Conservation (phyloP, 805 yeast species). For the Hanseniaspora meyeri region DNA sequence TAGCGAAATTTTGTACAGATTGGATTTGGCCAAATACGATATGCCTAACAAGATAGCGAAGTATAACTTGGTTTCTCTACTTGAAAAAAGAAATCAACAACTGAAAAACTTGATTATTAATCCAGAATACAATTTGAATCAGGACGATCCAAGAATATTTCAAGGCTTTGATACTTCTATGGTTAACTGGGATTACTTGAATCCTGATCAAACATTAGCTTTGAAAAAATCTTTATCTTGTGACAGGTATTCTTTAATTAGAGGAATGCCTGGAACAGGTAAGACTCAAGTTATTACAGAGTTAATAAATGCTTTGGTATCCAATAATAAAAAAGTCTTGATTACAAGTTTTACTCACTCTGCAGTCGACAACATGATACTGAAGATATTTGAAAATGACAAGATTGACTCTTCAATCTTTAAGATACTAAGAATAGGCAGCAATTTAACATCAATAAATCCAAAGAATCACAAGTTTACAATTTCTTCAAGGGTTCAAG, state of each 20-base stretch:
- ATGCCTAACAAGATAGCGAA: constrained; percentile 67
- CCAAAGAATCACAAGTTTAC: constrained; percentile 36
- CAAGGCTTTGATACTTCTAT: constrained; percentile 11
- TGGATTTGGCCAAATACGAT: constrained; percentile 70
- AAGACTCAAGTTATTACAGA: constrained; percentile 82
- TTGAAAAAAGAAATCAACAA: constrained; percentile 26
- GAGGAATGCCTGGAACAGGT: constrained; percentile 99
- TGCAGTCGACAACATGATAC: constrained; percentile 84
- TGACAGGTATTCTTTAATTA: constrained; percentile 62
- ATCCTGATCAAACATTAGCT: constrained; percentile 61
- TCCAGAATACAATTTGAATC: neutral
- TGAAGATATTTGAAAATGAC: constrained; percentile 46
- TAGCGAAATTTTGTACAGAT: constrained; percentile 35
- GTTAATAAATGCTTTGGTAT: constrained; percentile 48
- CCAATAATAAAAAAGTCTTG: constrained; percentile 48
- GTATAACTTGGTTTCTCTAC: constrained; percentile 58
- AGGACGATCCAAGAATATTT: constrained; percentile 8
- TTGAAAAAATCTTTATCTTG: constrained; percentile 51
- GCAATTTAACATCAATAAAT: constrained; percentile 52
- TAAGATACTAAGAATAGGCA: constrained; percentile 55
- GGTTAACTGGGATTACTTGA: constrained; percentile 31
- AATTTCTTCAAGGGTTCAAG: constrained; percentile 31
- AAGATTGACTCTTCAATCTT: constrained; percentile 16
- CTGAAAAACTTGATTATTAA: constrained; percentile 1
- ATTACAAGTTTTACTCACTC: constrained; percentile 86